phyloP scores from a whole-genome alignment of 768 basidiomycete genomes.

The Jaapia argillacea region DNA sequence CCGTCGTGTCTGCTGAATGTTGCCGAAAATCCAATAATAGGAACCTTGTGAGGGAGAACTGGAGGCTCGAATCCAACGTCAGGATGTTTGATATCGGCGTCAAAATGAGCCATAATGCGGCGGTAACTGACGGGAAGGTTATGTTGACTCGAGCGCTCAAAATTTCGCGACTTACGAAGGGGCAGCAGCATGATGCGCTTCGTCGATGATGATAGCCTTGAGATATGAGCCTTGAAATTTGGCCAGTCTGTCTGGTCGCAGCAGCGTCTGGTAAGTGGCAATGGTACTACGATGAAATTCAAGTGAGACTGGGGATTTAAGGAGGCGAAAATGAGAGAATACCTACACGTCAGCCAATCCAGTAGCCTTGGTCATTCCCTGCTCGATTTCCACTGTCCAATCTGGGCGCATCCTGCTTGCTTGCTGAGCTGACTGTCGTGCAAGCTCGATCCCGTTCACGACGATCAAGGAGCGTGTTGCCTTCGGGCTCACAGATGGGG shows the following conservation, averaged over 20 bases:
- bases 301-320: not conserved
- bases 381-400: constrained; percentile 87
- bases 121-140: constrained; percentile 79
- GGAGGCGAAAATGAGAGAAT: constrained; percentile 2
- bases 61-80: constrained; percentile 31
- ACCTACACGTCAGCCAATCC: constrained; percentile 81
- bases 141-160: no score
- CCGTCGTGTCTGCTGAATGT: constrained; percentile 93
- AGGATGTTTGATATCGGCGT: constrained; percentile 50
- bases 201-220: constrained; percentile 81
- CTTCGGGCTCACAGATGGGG: constrained; percentile 29
- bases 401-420: constrained; percentile 55
- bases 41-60: constrained; percentile 40
- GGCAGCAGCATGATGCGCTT: constrained; percentile 93
- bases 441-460: constrained; percentile 86
- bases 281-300: constrained; percentile 46
- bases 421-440: constrained; percentile 74
- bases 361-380: constrained; percentile 70
- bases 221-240: constrained; percentile 65
- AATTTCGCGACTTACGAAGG: constrained; percentile 75
- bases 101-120: constrained; percentile 75
- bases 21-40: constrained; percentile 90
- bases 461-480: constrained; percentile 66
- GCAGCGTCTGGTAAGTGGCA: constrained; percentile 82
- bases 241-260: constrained; percentile 47